These are phyloP conservation scores for Austropuccinia psidii DNA, from an alignment of 1,284 basidiomycete species.

Conservation along the genomic window DNA sequence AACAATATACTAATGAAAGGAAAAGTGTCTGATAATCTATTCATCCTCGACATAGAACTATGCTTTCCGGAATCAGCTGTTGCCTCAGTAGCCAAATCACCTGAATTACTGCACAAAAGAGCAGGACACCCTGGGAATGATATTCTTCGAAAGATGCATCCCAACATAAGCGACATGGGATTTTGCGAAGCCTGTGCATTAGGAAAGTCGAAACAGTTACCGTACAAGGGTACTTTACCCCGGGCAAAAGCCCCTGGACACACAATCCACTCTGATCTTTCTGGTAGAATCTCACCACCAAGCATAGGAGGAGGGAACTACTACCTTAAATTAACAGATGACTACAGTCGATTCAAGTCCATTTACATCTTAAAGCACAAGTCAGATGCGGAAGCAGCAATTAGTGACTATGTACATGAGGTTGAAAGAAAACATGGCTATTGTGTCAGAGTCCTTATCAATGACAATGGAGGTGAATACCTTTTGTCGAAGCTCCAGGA, in stretches of 20 bases:
- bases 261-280: slow-evolving; percentile 1
- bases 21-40: too few relatives aligned
- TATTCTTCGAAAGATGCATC: neutral
- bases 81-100: too few relatives aligned
- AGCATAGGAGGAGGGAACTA: neutral
- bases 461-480: too few relatives aligned
- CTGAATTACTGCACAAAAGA: neutral
- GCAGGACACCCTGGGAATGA: neutral
- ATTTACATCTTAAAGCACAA: slow-evolving; percentile 1
- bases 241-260: neutral
- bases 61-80: too few relatives aligned
- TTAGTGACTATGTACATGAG: too few relatives aligned
- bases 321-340: slow-evolving; percentile 1
- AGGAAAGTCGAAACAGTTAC: neutral
- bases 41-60: too few relatives aligned
- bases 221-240: neutral
- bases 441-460: too few relatives aligned
- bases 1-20: too few relatives aligned
- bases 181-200: slow-evolving; percentile 4
- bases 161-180: neutral
- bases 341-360: neutral
- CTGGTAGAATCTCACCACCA: neutral
- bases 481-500: too few relatives aligned
- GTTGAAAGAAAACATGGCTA: too few relatives aligned
- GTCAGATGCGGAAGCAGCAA: slow-evolving; percentile 7